Evolutionary conservation across 2,329 filamentous ascomycete genomes (phyloP), one percentile per base, ranked within the genome.

Genomic region (Arthrocladium fulminans): DNA sequence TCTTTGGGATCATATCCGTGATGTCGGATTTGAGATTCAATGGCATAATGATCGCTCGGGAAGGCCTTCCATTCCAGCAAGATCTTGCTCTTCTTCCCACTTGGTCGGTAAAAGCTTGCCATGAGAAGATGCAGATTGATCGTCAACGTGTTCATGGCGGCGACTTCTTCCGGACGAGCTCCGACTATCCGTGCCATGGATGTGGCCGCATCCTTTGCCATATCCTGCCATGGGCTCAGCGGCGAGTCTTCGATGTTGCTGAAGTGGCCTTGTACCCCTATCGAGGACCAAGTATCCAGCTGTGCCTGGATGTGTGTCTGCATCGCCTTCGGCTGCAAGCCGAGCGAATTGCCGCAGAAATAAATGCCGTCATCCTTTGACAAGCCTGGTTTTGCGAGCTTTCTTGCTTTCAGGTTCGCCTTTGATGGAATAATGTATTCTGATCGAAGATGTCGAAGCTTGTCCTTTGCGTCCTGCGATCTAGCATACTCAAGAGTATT

Each of bases 61-160:
- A 95, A 95, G 0, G 88, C 87, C 62, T 88, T 88, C 66, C 85
- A 86, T 65, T 95, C 88, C 15, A 90, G 73, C 47, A 94, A 84
- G 52, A 94, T 84, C 69, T 90, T 92, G 67, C 83, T 83, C 37
- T 67, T 74, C 60, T 74, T 70, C 40, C 70, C 65, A 0, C 75
- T 83, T 0, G 87, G 87, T 46, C 70, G 73, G 68, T 90, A 94
- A 68, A 94, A 94, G 66, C 83, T 86, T 4, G 84, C 82, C 81
- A 94, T 81, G 60, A 92, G 70, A 12, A 92, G 65, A 63, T 94
- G 87, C 51, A 94, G 64, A 64, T 94, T 94, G 20, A 76, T 79
- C 2, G 86, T 94, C 59, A 95, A 67, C 0, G 85, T 89, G 63
- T 88, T 86, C 88, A 94, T 94, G 43, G 89, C 77, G 47, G 86